Percentiles rank a stretch among this genome's conserved stretches.
These are phyloP conservation scores for Cercospora zeina DNA, from an alignment of 2,329 filamentous ascomycete species.

Conservation along the genomic window DNA sequence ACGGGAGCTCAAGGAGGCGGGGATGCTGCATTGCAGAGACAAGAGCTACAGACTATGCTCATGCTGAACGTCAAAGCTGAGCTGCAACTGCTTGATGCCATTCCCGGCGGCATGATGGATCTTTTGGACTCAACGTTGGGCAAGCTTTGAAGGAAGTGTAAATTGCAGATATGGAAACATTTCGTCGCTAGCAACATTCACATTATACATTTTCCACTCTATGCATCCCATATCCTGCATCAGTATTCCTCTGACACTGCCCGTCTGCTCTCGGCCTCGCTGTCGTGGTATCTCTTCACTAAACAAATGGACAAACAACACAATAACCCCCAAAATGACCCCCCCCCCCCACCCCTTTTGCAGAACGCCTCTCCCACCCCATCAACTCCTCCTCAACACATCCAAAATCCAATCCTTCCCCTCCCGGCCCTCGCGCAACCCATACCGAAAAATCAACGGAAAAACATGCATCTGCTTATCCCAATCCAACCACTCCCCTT, in stretches of 20 bases:
- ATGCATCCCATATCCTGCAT: background rate
- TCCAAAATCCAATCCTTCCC: constrained; percentile 51
- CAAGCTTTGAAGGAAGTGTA: background rate
- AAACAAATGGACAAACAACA: background rate
- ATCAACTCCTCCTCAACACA: constrained; percentile 29
- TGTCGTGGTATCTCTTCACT: constrained; percentile 2
- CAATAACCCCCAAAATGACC: constrained; percentile 40
- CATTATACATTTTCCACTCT: background rate
- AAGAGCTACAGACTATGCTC: constrained; percentile 71
- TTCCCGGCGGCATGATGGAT: constrained; percentile 30
- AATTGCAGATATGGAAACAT: background rate
- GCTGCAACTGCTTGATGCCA: constrained; percentile 57
- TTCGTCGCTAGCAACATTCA: background rate
- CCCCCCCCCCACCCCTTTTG: too few species aligned
- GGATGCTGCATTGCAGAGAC: constrained; percentile 33
- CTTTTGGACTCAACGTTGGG: constrained; percentile 24
- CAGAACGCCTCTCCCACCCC: background rate
- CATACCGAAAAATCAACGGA: constrained; percentile 53
- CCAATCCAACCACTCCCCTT: constrained; percentile 60
- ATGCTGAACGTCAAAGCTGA: constrained; percentile 74
- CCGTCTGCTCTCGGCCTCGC: background rate
- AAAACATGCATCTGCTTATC: constrained; percentile 63
- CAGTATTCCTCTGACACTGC: background rate
- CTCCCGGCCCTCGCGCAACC: constrained; percentile 51
- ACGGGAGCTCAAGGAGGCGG: background rate